These are phyloP conservation scores for Trichoderma koningiopsis DNA, from an alignment of 2,329 filamentous ascomycete genomes.

Conservation along the genomic window DNA sequence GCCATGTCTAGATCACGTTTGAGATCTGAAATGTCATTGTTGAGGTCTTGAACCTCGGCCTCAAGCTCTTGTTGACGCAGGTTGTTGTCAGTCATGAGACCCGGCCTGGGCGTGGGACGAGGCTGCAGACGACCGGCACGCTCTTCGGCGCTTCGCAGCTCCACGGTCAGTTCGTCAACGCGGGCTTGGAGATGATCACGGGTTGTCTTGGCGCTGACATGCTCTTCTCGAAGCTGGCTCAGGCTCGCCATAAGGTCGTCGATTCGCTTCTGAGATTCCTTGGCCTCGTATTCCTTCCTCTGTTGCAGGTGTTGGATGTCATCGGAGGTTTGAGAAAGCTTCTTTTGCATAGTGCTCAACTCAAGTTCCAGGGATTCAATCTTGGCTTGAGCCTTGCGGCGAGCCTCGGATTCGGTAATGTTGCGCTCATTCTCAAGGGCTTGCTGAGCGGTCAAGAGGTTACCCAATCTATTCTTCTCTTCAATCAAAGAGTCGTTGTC, in stretches of 20 bases:
- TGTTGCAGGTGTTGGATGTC: constrained; percentile 80
- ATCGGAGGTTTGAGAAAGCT: constrained; percentile 79
- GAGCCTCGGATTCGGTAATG: constrained; percentile 76
- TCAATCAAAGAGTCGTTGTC: constrained; percentile 85
- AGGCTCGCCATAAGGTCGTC: constrained; percentile 85
- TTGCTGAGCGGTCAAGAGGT: constrained; percentile 80
- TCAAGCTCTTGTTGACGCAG: constrained; percentile 54
- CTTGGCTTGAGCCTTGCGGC: constrained; percentile 75
- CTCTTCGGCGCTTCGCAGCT: constrained; percentile 87
- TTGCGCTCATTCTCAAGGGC: constrained; percentile 91
- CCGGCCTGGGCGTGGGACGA: constrained; percentile 67
- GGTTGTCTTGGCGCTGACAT: constrained; percentile 81
- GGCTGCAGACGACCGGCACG: constrained; percentile 79
- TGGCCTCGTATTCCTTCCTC: constrained; percentile 86
- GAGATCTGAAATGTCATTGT: constrained; percentile 80
- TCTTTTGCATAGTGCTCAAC: constrained; percentile 75
- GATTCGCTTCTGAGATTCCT: constrained; percentile 86
- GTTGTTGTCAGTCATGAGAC: constrained; percentile 44
- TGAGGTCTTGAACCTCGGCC: constrained; percentile 75
- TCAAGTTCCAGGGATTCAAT: constrained; percentile 81
- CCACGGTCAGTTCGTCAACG: constrained; percentile 85
- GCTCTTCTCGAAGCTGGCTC: constrained; percentile 79
- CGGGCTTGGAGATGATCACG: constrained; percentile 86
- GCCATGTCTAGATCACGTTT: constrained; percentile 84
- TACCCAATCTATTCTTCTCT: constrained; percentile 82